Base-by-base conservation (phyloP, 768 basidiomycete genomes). In the Tulasnella sp. region DNA sequence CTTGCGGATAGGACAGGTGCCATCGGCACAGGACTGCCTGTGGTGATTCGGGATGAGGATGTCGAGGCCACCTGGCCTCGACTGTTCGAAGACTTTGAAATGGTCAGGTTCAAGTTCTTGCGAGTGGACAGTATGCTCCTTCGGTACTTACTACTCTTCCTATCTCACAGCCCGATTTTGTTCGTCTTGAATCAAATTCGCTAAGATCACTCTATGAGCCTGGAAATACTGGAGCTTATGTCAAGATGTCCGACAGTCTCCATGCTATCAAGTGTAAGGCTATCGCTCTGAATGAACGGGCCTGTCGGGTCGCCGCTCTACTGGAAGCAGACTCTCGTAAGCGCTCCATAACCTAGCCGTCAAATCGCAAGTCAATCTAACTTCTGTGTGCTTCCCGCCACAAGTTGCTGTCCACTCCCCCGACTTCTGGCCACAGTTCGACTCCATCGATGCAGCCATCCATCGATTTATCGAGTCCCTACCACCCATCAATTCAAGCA, bases 1-100 rank as follows among this genome's bases (percentile, higher is more conserved):
- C 80, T 80, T 65, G 73, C 89, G 63, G 87, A 91, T 69, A 79
- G 83, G 29, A 87, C 85, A 66, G 88, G 86, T 85, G 86, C 86
- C 21, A 81, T 83, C 4, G 78, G 81, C 9, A 75, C 88, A 4
- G 82, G 80, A 29, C 82, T 83, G 62, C 84, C 85, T 3, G 72
- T 75, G 9, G 73, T 81, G 43, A 80, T 89, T 43, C 78, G 81
- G 15, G 85, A 89, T 63, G 78, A 79, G 50, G 73, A 82, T 19
- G 82, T 88, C 63, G 78, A 76, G 62, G 82, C 82, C 66, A 85
- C 86, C 11, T 90, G 86, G 85, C 85, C 87, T 19, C 81, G 85
- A 68, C 73, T 77, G 51, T 77, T 85, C 68, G 76, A 81, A 61
- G 65, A 66, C 62, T 89, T 89, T 64, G 81, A 83, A 70, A 73